These are phyloP conservation scores for Trichoderma atroviride DNA, from an alignment of 2,329 filamentous ascomycete genomes.

Conservation along the genomic window DNA sequence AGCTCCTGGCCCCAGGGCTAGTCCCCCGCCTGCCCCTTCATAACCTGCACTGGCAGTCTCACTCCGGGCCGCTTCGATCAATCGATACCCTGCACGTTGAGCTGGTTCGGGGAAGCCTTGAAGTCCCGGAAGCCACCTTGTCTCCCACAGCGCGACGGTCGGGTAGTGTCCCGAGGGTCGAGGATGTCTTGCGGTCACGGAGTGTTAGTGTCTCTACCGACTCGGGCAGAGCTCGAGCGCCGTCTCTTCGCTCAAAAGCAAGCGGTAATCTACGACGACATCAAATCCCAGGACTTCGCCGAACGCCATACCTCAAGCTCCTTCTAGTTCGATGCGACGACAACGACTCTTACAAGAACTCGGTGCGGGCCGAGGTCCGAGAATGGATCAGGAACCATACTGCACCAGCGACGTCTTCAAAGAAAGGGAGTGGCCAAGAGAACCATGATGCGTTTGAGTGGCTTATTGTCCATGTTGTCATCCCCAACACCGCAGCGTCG, in stretches of 20 bases:
- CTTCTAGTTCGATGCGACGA: constrained; percentile 92
- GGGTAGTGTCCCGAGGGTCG: constrained; percentile 45
- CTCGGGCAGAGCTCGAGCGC: constrained; percentile 25
- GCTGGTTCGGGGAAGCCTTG: constrained; percentile 66
- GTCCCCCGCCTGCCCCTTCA: constrained; percentile 78
- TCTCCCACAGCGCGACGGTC: constrained; percentile 39
- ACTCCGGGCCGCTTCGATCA: constrained; percentile 84
- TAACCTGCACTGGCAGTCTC: constrained; percentile 97
- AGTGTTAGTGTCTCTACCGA: constrained; percentile 46
- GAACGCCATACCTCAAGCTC: constrained; percentile 91
- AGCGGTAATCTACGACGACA: constrained; percentile 66
- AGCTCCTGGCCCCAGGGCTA: constrained; percentile 76
- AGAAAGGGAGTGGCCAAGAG: constrained; percentile 68
- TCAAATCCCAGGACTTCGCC: constrained; percentile 90
- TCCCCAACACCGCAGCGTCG: constrained; percentile 81
- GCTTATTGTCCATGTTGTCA: constrained; percentile 88
- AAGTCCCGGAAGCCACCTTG: constrained; percentile 45
- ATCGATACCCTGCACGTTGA: constrained; percentile 93
- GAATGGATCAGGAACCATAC: constrained; percentile 89
- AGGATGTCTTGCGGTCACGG: constrained; percentile 66
- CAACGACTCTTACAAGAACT: constrained; percentile 87
- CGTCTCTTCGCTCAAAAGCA: constrained; percentile 39
- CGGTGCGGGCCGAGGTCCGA: constrained; percentile 74
- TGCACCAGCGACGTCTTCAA: constrained; percentile 58
- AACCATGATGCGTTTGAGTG: constrained; percentile 97